Evolutionary conservation across 192 early-diverging fungal species (phyloP), one percentile per base, ranked within the genome.

Genomic region (Fimicolochytrium jonesii): DNA sequence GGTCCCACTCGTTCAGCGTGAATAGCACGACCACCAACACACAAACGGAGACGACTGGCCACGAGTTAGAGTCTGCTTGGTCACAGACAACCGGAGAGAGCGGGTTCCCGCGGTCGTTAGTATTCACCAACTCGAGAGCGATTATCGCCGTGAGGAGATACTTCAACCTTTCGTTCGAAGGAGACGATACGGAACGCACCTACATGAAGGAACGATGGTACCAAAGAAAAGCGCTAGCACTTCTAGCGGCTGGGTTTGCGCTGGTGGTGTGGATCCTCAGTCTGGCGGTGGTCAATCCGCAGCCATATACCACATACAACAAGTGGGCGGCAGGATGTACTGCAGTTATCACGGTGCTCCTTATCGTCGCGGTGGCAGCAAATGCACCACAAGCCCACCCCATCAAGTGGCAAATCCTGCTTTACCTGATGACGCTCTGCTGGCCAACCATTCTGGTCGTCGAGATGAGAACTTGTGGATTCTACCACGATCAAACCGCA

Each of bases 401-500:
- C 3, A 7, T 46, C 26, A 18, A 25, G 13, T 66, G 64, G 64
- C 53, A 66, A 51, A 28, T 46, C 30, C 33, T 57, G 17, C 45
- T 66, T 17, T 39, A 44, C 28, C 22, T 33, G 23, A 48, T 26
- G n/a, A 34, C 44, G 4, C 44, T 46, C 28, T 29, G 17, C 6
- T 57, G 64, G 54, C 64, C 64, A 0, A 31, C 58, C 41, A 37
- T 66, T 2, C 47, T 66, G 20, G 64, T 56, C 23, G 55, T 66
- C 28, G 64, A 66, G 26, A 42, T 66, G 25, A 57, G 42, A 6
- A 3, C 56, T 0, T 64, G 62, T 20, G 52, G 35, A 0, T 57
- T 57, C 31, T 66, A 47, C 32, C 28, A 34, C 15, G 23, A 29
- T 5, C 17, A 9, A 9, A n/a, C n/a, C 10, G 29, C 9, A 17